phyloP scores from a whole-genome alignment of 495 filamentous ascomycete genomes.

The Evernia prunastri region DNA sequence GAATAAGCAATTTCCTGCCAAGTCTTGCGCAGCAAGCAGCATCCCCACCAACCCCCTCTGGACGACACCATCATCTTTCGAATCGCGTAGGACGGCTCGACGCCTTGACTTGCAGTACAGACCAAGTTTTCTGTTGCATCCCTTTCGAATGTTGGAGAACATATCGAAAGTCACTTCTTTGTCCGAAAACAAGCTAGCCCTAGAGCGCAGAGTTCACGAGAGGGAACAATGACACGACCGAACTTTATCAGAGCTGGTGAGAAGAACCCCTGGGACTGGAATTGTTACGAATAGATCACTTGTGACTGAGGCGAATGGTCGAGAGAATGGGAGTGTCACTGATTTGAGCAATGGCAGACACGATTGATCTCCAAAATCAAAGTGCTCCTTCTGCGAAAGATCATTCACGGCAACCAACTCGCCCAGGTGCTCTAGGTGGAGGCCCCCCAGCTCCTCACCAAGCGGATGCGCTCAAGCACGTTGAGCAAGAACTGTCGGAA shows the following conservation, averaged over 20 bases:
- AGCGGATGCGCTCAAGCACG: conserved; percentile 70
- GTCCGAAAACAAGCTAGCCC: background rate
- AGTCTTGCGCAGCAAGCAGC: background rate
- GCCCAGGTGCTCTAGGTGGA: conserved; percentile 43
- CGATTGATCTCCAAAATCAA: conserved; percentile 87
- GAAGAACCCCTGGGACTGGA: conserved; percentile 28
- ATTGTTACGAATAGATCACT: background rate
- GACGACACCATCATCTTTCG: background rate
- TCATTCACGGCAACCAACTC: conserved; percentile 52
- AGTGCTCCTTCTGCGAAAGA: conserved; percentile 76
- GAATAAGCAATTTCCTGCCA: background rate
- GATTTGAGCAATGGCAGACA: conserved; percentile 52
- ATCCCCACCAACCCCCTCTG: background rate
- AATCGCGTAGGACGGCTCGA: background rate
- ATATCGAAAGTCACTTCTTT: background rate
- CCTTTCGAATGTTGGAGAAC: conserved; percentile 4
- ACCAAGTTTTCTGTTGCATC: background rate
- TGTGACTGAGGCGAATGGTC: background rate
- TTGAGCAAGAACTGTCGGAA: conserved; percentile 64
- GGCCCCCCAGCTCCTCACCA: conserved; percentile 76
- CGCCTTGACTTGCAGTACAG: background rate
- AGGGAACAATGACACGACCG: conserved; percentile 60
- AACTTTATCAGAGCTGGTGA: conserved; percentile 74
- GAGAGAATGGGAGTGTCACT: conserved; percentile 14
- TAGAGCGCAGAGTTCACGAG: conserved; percentile 3